These are phyloP conservation scores for Trametes maxima DNA, from an alignment of 768 basidiomycete species.

Conservation along the genomic window DNA sequence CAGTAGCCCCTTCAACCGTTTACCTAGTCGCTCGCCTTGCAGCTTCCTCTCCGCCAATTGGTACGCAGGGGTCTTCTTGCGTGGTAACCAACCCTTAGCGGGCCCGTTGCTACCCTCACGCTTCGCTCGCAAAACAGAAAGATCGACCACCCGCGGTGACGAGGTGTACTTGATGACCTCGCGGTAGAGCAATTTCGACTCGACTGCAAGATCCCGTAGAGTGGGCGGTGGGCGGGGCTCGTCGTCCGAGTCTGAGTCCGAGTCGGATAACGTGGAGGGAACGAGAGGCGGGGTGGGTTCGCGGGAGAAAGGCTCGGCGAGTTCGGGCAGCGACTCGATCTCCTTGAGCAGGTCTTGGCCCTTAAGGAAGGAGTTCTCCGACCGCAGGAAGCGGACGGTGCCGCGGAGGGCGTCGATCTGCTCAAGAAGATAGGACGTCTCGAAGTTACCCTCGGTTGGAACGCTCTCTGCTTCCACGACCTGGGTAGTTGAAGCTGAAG, in stretches of 20 bases:
- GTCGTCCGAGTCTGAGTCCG: constrained; percentile 60
- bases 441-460: constrained; percentile 77
- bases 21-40: constrained; percentile 73
- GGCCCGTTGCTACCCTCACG: constrained; percentile 45
- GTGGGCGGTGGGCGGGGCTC: constrained; percentile 47
- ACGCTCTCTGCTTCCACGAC: constrained; percentile 60
- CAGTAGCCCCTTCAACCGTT: constrained; percentile 69
- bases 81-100: constrained; percentile 74
- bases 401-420: constrained; percentile 91
- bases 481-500: constrained; percentile 49
- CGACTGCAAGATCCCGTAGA: constrained; percentile 70
- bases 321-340: constrained; percentile 70
- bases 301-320: constrained; percentile 52
- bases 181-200: constrained; percentile 86
- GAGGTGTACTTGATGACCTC: constrained; percentile 88
- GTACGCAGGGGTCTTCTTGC: constrained; percentile 78
- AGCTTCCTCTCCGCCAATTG: constrained; percentile 77
- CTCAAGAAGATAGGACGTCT: constrained; percentile 85
- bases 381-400: constrained; percentile 89
- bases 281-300: constrained; percentile 67
- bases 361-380: constrained; percentile 91
- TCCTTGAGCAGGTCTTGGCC: constrained; percentile 88
- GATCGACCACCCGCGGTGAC: constrained; percentile 82
- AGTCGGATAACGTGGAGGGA: constrained; percentile 66
- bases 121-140: constrained; percentile 61